A percentile compares a stretch with the other conserved stretches of the same genome.
Evolutionary conservation across 2,329 filamentous ascomycete genomes (phyloP).

Genomic region (Tolypocladium album): DNA sequence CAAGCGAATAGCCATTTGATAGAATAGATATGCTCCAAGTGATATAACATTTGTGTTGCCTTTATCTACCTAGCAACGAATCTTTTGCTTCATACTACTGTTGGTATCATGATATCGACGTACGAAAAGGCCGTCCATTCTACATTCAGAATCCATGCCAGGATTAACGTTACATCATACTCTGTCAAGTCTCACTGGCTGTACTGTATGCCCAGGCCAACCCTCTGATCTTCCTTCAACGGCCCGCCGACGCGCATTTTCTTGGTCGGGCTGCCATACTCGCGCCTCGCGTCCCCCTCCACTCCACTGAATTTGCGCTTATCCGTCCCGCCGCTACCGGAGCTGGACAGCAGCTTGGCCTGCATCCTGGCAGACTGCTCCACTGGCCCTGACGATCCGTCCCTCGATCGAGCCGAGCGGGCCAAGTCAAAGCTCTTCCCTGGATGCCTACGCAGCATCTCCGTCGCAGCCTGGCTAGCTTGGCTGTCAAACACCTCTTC

Average conservation of each 20-base stretch:
- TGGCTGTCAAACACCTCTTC: conserved; percentile 59
- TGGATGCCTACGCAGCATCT: conserved; percentile 56
- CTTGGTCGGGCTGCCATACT: conserved; percentile 37
- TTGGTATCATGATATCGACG: too few species aligned
- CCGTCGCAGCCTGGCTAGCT: conserved; percentile 66
- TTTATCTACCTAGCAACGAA: too few species aligned
- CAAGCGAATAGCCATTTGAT: too few species aligned
- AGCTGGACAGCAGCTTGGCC: conserved; percentile 36
- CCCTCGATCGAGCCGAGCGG: conserved; percentile 29
- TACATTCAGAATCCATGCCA: too few species aligned
- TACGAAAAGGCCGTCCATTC: too few species aligned
- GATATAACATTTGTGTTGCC: too few species aligned
- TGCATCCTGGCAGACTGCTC: conserved; percentile 37
- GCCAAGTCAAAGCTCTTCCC: conserved; percentile 41
- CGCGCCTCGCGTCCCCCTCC: conserved; percentile 23
- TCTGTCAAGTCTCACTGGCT: conserved; percentile 9
- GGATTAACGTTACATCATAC: too few species aligned
- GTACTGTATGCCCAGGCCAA: conserved; percentile 45
- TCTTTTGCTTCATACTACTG: too few species aligned
- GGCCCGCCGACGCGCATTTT: conserved; percentile 34
- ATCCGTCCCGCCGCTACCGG: conserved; percentile 31
- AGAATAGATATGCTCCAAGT: too few species aligned
- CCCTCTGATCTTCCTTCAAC: conserved; percentile 24
- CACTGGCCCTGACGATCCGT: conserved; percentile 30
- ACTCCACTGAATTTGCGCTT: conserved; percentile 40